These are phyloP conservation scores for Artomyces pyxidatus DNA, from an alignment of 768 basidiomycete genomes.

Conservation along the genomic window DNA sequence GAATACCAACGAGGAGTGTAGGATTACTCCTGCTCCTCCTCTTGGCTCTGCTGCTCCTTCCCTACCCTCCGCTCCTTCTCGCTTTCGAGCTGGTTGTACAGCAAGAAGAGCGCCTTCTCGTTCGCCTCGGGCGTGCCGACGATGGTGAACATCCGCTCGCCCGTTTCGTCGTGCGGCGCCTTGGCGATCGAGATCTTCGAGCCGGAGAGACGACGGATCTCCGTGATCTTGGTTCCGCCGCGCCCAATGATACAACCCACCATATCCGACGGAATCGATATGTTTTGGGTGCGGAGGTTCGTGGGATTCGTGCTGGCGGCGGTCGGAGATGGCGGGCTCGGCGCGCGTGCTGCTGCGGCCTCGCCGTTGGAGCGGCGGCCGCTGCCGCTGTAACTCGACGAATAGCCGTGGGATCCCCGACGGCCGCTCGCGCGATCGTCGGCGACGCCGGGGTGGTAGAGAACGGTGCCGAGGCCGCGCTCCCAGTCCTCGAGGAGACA, in stretches of 20 bases:
- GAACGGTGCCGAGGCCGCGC: conserved; percentile 84
- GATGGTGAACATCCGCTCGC: conserved; percentile 99
- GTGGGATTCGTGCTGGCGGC: conserved; percentile 41
- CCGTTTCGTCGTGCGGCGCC: conserved; percentile 97
- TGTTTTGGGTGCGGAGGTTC: conserved; percentile 96
- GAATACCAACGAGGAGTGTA: conserved; percentile 7
- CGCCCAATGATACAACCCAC: conserved; percentile 96
- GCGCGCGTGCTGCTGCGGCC: conserved; percentile 41
- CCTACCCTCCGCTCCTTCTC: conserved; percentile 93
- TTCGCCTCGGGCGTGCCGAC: conserved; percentile 93
- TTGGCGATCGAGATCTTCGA: conserved; percentile 99
- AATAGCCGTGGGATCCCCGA: conserved; percentile 45
- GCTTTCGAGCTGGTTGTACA: conserved; percentile 95
- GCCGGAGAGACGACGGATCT: conserved; percentile 95
- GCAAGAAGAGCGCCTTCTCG: conserved; percentile 94
- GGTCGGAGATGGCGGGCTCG: conserved; percentile 41
- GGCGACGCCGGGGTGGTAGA: conserved; percentile 89
- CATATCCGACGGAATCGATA: conserved; percentile 99
- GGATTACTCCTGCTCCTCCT: conserved; percentile 32
- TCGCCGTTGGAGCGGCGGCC: conserved; percentile 59
- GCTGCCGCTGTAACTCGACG: conserved; percentile 35
- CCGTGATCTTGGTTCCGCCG: conserved; percentile 96
- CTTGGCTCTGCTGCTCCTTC: conserved; percentile 64
- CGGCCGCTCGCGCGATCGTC: conserved; percentile 54
- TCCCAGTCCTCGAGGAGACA: conserved; percentile 98